phyloP scores from a whole-genome alignment of 306 rosid genomes.

The Senna tora region DNA sequence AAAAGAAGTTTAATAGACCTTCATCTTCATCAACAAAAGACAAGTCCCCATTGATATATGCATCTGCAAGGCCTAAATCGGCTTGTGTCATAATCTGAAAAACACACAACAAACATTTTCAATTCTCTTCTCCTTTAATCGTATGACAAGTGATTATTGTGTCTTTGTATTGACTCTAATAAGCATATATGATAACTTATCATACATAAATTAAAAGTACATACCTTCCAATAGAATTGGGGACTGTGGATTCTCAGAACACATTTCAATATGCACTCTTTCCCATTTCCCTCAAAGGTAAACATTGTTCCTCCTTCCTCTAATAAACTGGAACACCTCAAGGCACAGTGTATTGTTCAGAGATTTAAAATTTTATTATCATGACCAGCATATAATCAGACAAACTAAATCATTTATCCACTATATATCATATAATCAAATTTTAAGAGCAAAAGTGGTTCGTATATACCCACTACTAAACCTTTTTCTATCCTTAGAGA shows the following conservation, averaged over 20 bases:
- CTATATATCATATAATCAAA: background rate
- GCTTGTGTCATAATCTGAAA: constrained; percentile 85
- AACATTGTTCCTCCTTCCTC: constrained; percentile 93
- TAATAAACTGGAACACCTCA: constrained; percentile 55
- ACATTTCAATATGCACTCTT: constrained; percentile 50
- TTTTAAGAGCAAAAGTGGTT: background rate
- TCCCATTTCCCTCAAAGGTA: constrained; percentile 71
- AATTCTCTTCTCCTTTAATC: background rate
- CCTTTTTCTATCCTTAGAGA: background rate
- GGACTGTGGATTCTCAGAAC: constrained; percentile 69
- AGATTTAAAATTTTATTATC: background rate
- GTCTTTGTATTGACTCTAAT: background rate
- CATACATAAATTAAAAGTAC: constrained; percentile 13
- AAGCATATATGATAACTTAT: constrained; percentile 18
- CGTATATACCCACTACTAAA: background rate
- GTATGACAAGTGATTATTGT: constrained; percentile 2
- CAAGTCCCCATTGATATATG: constrained; percentile 76
- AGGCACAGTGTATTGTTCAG: constrained; percentile 28
- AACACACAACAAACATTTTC: background rate
- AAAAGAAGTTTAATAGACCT: constrained; percentile 68
- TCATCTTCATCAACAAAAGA: constrained; percentile 74
- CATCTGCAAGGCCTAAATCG: constrained; percentile 95
- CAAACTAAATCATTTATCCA: background rate
- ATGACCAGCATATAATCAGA: background rate
- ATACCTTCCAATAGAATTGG: constrained; percentile 95